Conservation (phyloP, 148 eudicot genomes). For the Fagopyrum esculentum region DNA sequence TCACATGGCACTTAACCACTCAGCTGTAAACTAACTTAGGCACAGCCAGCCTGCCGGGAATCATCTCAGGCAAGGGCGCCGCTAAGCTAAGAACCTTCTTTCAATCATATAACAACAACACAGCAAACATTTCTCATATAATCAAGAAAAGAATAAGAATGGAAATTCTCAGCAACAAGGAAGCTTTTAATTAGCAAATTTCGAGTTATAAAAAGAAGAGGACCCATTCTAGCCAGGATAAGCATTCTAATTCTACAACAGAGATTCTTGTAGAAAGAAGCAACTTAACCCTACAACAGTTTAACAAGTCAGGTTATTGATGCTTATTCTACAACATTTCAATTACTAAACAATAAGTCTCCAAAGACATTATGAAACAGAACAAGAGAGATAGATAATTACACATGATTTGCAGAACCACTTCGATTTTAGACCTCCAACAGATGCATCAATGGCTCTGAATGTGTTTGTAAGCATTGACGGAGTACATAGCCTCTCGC, state of each 20-base stretch:
- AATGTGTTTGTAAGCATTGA: slow-evolving; percentile 3
- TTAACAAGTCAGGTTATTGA: slow-evolving; percentile 11
- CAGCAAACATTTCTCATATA: background rate
- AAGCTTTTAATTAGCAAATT: background rate
- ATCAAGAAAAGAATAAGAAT: background rate
- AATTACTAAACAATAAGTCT: background rate
- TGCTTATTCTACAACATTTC: slow-evolving; percentile 9
- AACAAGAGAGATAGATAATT: slow-evolving; percentile 7
- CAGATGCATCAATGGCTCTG: background rate
- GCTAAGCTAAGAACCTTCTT: background rate
- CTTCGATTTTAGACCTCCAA: background rate
- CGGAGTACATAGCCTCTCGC: background rate
- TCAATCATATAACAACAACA: background rate
- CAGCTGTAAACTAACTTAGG: background rate
- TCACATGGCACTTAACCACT: background rate
- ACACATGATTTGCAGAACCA: background rate
- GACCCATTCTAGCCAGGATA: background rate
- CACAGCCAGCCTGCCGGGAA: background rate
- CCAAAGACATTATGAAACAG: background rate
- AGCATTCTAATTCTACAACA: slow-evolving; percentile 10
- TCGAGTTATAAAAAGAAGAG: background rate
- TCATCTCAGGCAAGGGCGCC: background rate
- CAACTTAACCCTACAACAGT: slow-evolving; percentile 5
- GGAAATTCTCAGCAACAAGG: background rate
- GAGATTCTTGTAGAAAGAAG: slow-evolving; percentile 6